Conservation (phyloP, 345 rosid species). For the Litchi chinensis region DNA sequence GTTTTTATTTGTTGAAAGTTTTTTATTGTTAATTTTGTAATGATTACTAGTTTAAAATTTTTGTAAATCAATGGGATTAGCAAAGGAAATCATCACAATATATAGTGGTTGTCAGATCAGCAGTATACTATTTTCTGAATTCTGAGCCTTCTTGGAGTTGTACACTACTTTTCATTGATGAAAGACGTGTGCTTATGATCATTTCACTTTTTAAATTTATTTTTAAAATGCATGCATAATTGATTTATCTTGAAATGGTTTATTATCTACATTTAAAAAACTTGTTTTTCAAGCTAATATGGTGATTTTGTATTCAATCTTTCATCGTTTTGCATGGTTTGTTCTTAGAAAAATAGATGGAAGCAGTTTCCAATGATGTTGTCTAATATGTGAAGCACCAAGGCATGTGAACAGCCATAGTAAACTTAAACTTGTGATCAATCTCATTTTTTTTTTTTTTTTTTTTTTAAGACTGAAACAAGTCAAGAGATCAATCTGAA, state of each 20-base stretch:
- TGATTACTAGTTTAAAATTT: constrained; percentile 2
- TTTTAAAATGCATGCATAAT: not conserved
- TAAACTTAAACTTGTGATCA: not conserved
- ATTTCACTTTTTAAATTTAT: not conserved
- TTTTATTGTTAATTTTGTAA: constrained; percentile 1
- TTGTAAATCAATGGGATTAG: no score
- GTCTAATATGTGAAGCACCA: not conserved
- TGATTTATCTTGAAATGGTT: not conserved
- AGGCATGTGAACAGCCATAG: not conserved
- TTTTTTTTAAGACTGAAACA: not conserved
- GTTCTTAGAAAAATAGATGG: not conserved
- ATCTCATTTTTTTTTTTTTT: not conserved
- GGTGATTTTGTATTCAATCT: not conserved
- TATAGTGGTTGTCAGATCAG: constrained; percentile 24
- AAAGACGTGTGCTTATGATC: not conserved
- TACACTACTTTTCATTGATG: not conserved
- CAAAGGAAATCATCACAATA: no score
- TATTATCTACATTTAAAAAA: not conserved
- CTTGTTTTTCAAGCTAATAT: constrained; percentile 13
- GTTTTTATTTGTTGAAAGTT: no score
- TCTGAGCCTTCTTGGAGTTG: not conserved
- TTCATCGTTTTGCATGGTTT: not conserved
- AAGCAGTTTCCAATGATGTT: not conserved
- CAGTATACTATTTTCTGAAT: not conserved
- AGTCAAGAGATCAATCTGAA: no score